Evolutionary conservation across 116 monocot genomes (phyloP).

Genomic region (Posidonia oceanica): DNA sequence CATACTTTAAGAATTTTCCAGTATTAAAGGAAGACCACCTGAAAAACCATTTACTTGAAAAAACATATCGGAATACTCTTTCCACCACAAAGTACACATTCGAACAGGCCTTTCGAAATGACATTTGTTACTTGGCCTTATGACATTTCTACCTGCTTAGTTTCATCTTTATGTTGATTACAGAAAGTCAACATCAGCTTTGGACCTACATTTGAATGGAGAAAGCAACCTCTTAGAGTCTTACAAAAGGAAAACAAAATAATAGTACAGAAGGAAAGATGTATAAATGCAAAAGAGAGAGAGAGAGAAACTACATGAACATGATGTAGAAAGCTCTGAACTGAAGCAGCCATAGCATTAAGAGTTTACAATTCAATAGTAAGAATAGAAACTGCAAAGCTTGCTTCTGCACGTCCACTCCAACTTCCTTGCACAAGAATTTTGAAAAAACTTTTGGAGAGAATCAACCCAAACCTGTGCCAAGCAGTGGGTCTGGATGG

Average conservation of each 20-base stretch:
- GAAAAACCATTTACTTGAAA: no score
- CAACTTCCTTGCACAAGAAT: conserved; percentile 43
- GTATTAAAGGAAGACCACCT: no score
- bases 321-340: not conserved
- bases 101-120: conserved; percentile 34
- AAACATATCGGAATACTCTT: conserved; percentile 31
- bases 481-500: conserved; percentile 4
- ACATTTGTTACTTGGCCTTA: conserved; percentile 12
- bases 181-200: conserved; percentile 36
- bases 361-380: conserved; percentile 55
- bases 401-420: conserved; percentile 41
- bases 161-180: conserved; percentile 25
- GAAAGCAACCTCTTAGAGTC: not conserved
- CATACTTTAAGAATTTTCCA: no score
- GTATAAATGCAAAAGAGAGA: not conserved
- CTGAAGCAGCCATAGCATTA: not conserved
- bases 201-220: conserved; percentile 41
- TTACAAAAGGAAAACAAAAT: not conserved
- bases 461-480: conserved; percentile 48
- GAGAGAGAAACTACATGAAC: not conserved
- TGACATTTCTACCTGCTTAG: conserved; percentile 9
- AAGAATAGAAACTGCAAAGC: conserved; percentile 71
- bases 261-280: not conserved
- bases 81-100: conserved; percentile 31
- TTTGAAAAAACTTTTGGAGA: conserved; percentile 31